Evolutionary conservation across 1,284 basidiomycete genomes (phyloP).

Genomic region (Ceraceosorus guamensis): DNA sequence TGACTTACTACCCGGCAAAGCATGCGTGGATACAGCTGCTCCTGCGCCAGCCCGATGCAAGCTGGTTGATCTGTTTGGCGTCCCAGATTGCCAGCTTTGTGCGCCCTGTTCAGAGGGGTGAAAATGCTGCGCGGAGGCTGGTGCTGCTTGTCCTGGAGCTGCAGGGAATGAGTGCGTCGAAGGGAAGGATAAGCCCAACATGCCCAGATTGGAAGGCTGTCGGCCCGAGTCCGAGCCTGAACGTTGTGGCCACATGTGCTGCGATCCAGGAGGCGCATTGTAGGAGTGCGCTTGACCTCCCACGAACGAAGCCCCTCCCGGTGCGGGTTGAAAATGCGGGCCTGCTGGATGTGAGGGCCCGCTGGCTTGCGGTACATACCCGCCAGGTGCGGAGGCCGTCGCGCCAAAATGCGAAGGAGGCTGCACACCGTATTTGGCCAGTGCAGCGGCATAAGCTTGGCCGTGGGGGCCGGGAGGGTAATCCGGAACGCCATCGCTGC

Average conservation of each 20-base stretch:
- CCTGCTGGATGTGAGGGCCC: too few relatives aligned
- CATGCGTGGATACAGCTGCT: not conserved
- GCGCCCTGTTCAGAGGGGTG: too few relatives aligned
- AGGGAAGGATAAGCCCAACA: not conserved
- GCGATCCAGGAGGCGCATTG: not conserved
- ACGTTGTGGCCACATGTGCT: not conserved
- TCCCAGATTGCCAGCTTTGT: too few relatives aligned
- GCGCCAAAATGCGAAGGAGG: not conserved
- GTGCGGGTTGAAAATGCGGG: too few relatives aligned
- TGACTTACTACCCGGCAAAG: not conserved
- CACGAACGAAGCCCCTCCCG: too few relatives aligned
- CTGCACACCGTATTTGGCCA: not conserved
- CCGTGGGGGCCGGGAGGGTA: not conserved
- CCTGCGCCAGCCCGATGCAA: not conserved
- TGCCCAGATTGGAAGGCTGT: not conserved
- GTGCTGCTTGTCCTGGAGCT: too few relatives aligned
- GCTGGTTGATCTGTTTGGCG: not conserved
- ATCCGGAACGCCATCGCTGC: not conserved
- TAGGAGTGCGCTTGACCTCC: not conserved
- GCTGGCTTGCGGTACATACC: too few relatives aligned
- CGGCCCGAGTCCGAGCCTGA: not conserved
- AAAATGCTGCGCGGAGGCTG: too few relatives aligned
- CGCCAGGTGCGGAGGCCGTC: too few relatives aligned
- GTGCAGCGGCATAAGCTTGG: not conserved
- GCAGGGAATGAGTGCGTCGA: not conserved